Conservation (phyloP, 2,329 filamentous ascomycete species). For the Mollisia scopiformis region DNA sequence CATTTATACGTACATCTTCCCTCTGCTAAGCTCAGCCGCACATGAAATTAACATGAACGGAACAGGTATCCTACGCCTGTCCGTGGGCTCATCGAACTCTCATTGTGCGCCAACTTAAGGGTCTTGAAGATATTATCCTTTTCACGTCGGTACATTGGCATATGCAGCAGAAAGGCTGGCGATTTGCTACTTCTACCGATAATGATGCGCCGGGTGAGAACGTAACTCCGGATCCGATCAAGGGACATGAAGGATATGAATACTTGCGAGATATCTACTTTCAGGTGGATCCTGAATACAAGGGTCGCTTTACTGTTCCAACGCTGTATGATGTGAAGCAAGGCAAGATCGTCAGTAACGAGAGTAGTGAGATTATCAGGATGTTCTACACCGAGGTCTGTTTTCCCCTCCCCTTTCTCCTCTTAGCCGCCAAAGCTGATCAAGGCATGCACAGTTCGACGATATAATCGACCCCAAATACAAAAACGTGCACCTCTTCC, state of each 20-base stretch:
- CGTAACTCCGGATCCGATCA: slow-evolving; percentile 64
- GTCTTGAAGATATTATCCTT: slow-evolving; percentile 81
- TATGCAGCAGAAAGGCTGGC: slow-evolving; percentile 69
- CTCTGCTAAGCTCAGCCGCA: too few relatives aligned
- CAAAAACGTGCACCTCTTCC: slow-evolving; percentile 68
- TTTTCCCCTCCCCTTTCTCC: slow-evolving; percentile 40
- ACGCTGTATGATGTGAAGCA: slow-evolving; percentile 67
- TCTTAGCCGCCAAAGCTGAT: slow-evolving; percentile 23
- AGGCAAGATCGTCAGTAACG: slow-evolving; percentile 78
- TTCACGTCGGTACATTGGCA: slow-evolving; percentile 55
- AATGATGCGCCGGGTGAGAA: slow-evolving; percentile 59
- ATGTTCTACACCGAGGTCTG: slow-evolving; percentile 79
- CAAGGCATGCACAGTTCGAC: slow-evolving; percentile 61
- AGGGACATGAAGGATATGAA: slow-evolving; percentile 65
- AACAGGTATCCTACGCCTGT: slow-evolving; percentile 42
- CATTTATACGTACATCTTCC: slow-evolving; percentile 84
- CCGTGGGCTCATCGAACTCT: slow-evolving; percentile 85
- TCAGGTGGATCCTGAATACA: slow-evolving; percentile 64
- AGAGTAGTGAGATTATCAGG: slow-evolving; percentile 81
- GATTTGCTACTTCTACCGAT: slow-evolving; percentile 63
- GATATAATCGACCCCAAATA: slow-evolving; percentile 63
- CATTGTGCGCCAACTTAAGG: slow-evolving; percentile 89
- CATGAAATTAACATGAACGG: slow-evolving; percentile 71
- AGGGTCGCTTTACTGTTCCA: slow-evolving; percentile 71
- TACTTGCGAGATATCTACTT: slow-evolving; percentile 72